Evolutionary conservation across 1,284 basidiomycete genomes (phyloP), one percentile per base, ranked within the genome.

Genomic region (Cryptococcus amylolentus): DNA sequence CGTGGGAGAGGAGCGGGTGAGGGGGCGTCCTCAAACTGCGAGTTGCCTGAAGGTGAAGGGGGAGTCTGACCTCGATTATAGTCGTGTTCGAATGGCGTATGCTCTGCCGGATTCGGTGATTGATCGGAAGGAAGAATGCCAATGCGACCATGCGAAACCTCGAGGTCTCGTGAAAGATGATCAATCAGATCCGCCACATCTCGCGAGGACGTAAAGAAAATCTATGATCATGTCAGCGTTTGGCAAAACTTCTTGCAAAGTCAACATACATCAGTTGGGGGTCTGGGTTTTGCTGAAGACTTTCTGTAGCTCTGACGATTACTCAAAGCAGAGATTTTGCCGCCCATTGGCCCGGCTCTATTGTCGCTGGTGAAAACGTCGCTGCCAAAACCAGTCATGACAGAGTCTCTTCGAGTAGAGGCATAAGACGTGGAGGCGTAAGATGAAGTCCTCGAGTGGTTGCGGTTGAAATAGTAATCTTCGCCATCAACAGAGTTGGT

Each of bases 161-260:
- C 64, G 5, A 61, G 60, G 20, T 68, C 61, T 10, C 58, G 43
- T 1, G 71, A 72, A 1, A 76, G 58, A 49, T 73, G 70, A 56
- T 75, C 72, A 46, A 76, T 76, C 3, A 76, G 64, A 53, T 75
- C 74, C 9, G 67, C 74, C 10, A 76, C 69, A 56, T 76, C 71
- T 8, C 59, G 57, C 3, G 67, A 61, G 2, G 69, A 71, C 2
- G 74, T 70, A 56, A 66, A 71, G 58, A 67, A 76, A 27, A 75
- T 63, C 70, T 72, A 49, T 13, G 7, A 47, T 7, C n/a, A 23
- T 10, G 16, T 13, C 16, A n/a, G 14, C 9, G 6, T 23, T n/a
- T 37, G 16, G 6, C 5, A 31, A 38, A 2, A 23, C 10, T 5
- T 35, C 31, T 12, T 18, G 26, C 10, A 14, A 39, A 18, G 8